phyloP scores from a whole-genome alignment of 345 rosid genomes.

The Populus alba region DNA sequence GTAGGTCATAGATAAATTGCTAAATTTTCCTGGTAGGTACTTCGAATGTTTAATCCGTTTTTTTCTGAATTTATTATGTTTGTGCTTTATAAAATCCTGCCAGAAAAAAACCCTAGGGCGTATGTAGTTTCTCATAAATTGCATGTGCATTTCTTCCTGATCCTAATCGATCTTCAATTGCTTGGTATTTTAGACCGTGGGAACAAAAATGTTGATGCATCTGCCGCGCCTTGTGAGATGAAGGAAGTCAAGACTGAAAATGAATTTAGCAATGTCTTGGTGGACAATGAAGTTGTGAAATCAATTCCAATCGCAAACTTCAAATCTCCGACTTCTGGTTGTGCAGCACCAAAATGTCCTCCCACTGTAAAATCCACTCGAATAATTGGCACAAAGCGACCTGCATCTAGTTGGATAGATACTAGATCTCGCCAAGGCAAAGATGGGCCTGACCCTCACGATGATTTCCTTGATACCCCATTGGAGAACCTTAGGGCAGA shows the following conservation, averaged over 20 bases:
- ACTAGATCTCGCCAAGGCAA: conserved; percentile 58
- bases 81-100: neutral
- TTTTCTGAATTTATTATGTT: neutral
- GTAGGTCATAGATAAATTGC: neutral
- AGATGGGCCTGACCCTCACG: conserved; percentile 71
- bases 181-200: conserved; percentile 29
- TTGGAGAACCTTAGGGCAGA: conserved; percentile 54
- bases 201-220: conserved; percentile 20
- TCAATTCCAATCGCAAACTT: conserved; percentile 35
- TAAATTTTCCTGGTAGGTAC: neutral
- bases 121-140: neutral
- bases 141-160: neutral
- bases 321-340: conserved; percentile 26
- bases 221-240: conserved; percentile 20
- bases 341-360: conserved; percentile 26
- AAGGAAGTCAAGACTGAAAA: conserved; percentile 40
- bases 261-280: conserved; percentile 23
- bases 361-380: conserved; percentile 39
- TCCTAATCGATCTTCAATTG: conserved; percentile 15
- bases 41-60: neutral
- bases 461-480: conserved; percentile 87
- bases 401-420: conserved; percentile 71
- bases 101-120: neutral
- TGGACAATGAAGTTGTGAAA: conserved; percentile 36
- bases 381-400: conserved; percentile 54